Evolutionary conservation across 768 basidiomycete genomes (phyloP), one percentile per base, ranked within the genome.

Genomic region (Auricularia heimuer): DNA sequence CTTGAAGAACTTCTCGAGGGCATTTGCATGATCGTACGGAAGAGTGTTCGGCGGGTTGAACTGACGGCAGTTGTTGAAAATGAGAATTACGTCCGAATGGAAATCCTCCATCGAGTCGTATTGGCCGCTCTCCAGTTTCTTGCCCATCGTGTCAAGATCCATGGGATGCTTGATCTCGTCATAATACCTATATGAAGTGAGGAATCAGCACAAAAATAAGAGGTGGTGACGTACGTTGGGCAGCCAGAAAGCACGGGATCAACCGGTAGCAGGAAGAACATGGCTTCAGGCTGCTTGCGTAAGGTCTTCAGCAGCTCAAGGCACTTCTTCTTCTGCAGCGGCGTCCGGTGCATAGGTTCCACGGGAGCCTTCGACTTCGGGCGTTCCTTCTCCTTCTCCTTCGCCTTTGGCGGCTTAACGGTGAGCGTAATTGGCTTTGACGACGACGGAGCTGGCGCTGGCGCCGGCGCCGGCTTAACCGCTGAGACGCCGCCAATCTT

Each of bases 101-200:
- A 98, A 88, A 0, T 87, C 85, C 62, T 90, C 92, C 88, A 94
- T 92, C 2, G 83, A 87, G 12, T 77, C 68, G 73, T 98, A 99
- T 70, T 82, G 78, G 61, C 81, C 83, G 62, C 83, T 77, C 45
- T 81, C 79, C 66, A 97, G 77, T 71, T 90, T 92, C 45, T 79
- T 77, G 14, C 74, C 74, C 69, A 97, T 90, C 2, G 95, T 96
- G 8, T 84, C 85, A 63, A 98, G 86, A 75, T 98, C 94, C 96
- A 98, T 98, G 4, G 96, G 96, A 68, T 89, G 77, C 66, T 83
- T 76, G 71, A 98, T 96, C 75, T 98, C 96, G 3, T 95, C 86
- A 67, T 90, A 85, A 74, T 98, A 98, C 21, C 94, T 97, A 69
- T 18, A 67, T n/a, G 21, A 18, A 61, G 36, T 68, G 62, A 65